These are phyloP conservation scores for Fusarium pilosicola DNA, from an alignment of 2,329 filamentous ascomycete species.

Conservation along the genomic window DNA sequence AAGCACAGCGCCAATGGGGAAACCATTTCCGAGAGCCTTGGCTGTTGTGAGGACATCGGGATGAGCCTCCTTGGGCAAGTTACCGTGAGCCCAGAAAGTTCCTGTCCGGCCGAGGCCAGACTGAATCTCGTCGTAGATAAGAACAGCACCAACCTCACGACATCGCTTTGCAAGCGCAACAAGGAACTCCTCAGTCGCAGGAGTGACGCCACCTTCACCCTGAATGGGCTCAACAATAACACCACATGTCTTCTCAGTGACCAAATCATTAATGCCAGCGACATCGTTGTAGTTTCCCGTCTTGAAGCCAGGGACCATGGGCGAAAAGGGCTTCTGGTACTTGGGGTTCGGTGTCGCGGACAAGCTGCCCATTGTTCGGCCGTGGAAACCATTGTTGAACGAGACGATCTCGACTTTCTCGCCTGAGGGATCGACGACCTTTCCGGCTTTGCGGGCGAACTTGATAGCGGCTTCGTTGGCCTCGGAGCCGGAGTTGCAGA, in stretches of 20 bases:
- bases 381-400: conserved; percentile 93
- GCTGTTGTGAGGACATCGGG: conserved; percentile 94
- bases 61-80: conserved; percentile 80
- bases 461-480: conserved; percentile 98
- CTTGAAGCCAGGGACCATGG: conserved; percentile 93
- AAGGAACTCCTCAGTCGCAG: conserved; percentile 85
- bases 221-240: conserved; percentile 98
- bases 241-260: conserved; percentile 88
- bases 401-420: conserved; percentile 86
- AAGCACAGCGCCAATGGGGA: conserved; percentile 83
- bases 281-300: conserved; percentile 90
- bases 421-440: conserved; percentile 75
- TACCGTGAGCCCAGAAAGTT: conserved; percentile 86
- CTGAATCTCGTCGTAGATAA: conserved; percentile 98
- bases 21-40: conserved; percentile 96
- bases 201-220: conserved; percentile 92
- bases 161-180: conserved; percentile 84
- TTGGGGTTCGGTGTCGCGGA: conserved; percentile 98
- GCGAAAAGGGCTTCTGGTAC: conserved; percentile 93
- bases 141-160: conserved; percentile 84
- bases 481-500: conserved; percentile 96
- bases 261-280: conserved; percentile 73
- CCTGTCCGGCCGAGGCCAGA: conserved; percentile 91
- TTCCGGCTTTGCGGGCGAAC: conserved; percentile 92
- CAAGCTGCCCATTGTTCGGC: conserved; percentile 92